Percentiles rank a stretch among this genome's conserved stretches.
phyloP scores from a whole-genome alignment of 75 land plant species.

The Chamaecyparis obtusa region DNA sequence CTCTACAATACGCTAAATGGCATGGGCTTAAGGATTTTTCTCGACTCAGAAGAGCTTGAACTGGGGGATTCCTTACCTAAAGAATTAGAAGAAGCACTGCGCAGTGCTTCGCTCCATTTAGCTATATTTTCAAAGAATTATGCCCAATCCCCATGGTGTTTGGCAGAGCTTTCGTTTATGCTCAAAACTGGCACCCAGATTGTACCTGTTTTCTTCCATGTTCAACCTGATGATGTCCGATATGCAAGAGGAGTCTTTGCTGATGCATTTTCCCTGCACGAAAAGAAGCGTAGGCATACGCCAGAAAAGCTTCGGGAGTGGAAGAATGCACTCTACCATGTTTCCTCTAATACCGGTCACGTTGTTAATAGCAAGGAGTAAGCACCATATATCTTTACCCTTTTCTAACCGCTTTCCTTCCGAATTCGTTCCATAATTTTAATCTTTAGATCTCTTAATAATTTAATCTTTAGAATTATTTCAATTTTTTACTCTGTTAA shows the following conservation, averaged over 20 bases:
- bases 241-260: neutral
- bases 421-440: too few species aligned
- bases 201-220: neutral
- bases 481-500: too few species aligned
- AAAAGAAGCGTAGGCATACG: neutral
- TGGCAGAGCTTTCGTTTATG: neutral
- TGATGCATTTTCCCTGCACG: neutral
- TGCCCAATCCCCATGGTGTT: neutral
- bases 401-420: neutral
- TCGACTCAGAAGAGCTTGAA: neutral
- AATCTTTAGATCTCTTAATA: too few species aligned
- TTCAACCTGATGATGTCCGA: neutral
- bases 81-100: neutral
- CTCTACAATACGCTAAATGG: neutral
- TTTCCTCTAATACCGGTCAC: neutral
- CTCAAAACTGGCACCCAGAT: neutral
- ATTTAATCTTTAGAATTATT: too few species aligned
- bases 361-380: neutral
- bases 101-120: neutral
- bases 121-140: neutral
- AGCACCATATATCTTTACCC: neutral
- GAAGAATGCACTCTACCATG: neutral
- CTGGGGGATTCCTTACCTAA: neutral
- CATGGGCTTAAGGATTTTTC: neutral
- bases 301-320: neutral